phyloP scores from a whole-genome alignment of 2,329 filamentous ascomycete genomes.

The Teratosphaeria zuluensis region DNA sequence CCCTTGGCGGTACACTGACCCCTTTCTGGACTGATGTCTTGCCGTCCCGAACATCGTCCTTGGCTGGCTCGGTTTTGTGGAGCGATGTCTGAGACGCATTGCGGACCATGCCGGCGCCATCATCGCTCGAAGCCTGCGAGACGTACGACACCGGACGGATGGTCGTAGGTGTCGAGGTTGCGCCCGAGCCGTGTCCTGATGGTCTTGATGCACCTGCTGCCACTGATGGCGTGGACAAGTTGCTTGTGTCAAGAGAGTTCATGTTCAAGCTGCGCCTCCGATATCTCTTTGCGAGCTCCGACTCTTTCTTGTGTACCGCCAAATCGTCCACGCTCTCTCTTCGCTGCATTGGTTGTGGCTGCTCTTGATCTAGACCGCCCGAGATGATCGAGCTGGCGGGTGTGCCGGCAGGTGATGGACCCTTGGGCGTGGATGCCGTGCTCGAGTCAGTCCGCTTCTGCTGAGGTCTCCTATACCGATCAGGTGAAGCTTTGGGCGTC shows the following conservation, averaged over 20 bases:
- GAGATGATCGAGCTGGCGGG: conserved; percentile 30
- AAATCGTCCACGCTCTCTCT: conserved; percentile 57
- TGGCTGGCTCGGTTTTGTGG: conserved; percentile 4
- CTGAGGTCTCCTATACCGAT: conserved; percentile 68
- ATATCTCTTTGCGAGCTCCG: conserved; percentile 65
- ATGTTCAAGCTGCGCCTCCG: conserved; percentile 63
- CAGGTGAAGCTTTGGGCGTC: conserved; percentile 60
- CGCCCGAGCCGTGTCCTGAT: conserved; percentile 15
- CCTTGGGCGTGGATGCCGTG: conserved; percentile 23
- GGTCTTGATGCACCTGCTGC: conserved; percentile 15
- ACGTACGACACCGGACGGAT: conserved; percentile 25
- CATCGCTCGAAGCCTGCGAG: conserved; percentile 26
- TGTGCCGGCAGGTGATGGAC: conserved; percentile 14
- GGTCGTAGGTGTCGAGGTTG: conserved; percentile 22
- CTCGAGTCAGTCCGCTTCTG: conserved; percentile 45
- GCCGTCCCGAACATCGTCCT: conserved; percentile 4
- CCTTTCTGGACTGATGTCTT: conserved; percentile 1
- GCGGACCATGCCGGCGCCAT: conserved; percentile 14
- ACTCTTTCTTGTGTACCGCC: conserved; percentile 47
- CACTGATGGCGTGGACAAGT: conserved; percentile 8
- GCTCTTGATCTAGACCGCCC: conserved; percentile 41
- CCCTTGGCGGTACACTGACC: conserved; percentile 23
- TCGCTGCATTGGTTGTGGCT: conserved; percentile 21
- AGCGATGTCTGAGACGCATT: conserved; percentile 8
- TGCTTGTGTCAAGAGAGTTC: conserved; percentile 48